A percentile compares a stretch with the other conserved stretches of the same genome.
Conservation (phyloP, 2,329 filamentous ascomycete species). For the Neopestalotiopsis rosae region DNA sequence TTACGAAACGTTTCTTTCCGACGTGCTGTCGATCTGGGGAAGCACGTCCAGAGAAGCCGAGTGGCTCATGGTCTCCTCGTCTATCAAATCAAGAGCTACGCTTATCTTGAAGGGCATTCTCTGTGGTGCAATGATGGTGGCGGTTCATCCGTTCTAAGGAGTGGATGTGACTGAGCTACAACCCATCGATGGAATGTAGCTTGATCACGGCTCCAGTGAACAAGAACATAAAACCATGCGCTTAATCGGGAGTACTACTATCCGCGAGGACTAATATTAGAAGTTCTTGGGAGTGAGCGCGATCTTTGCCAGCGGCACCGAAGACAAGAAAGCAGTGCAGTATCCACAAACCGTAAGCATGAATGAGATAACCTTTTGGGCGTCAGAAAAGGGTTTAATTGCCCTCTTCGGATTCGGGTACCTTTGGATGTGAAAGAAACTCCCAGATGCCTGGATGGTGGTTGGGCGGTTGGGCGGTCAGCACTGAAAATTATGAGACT, state of each 20-base stretch:
- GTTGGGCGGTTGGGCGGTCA: conserved; percentile 6
- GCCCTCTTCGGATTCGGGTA: conserved; percentile 1
- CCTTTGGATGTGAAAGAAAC: neutral
- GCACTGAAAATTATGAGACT: conserved; percentile 11
- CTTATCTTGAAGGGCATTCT: conserved; percentile 12
- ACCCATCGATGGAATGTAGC: neutral
- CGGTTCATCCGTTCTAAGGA: neutral
- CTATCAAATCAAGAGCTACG: conserved; percentile 4
- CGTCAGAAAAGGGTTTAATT: conserved; percentile 9
- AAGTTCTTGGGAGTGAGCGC: neutral
- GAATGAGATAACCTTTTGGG: neutral
- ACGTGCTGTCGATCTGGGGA: conserved; percentile 19
- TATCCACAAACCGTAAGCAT: neutral
- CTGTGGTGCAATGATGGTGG: neutral
- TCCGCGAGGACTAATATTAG: conserved; percentile 2
- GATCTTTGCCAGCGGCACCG: neutral
- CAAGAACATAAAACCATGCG: neutral
- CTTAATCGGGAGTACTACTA: conserved; percentile 1
- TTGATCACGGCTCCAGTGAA: neutral
- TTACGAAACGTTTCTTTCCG: conserved; percentile 11
- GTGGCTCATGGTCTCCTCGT: conserved; percentile 13
- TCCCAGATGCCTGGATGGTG: neutral
- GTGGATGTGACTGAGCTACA: neutral
- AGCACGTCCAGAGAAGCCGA: conserved; percentile 10
- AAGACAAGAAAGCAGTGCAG: neutral